Evolutionary conservation across 1,284 basidiomycete genomes (phyloP), one percentile per base, ranked within the genome.

Genomic region (Blastosporella zonata): DNA sequence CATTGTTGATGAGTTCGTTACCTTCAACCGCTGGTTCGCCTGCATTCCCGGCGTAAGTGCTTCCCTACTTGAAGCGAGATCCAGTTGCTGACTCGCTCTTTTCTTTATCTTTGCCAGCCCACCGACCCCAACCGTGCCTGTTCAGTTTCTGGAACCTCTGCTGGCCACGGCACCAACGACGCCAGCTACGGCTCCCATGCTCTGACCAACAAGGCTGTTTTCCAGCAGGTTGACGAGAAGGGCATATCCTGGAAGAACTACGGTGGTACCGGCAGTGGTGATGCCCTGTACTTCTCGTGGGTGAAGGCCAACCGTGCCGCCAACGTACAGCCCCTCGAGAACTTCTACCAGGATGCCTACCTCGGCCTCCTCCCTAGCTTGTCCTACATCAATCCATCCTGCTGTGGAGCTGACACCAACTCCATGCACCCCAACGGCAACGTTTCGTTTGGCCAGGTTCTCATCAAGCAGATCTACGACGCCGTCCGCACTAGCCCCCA

Each of bases 121-220:
- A 45, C 69, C 55, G 50, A 70, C 60, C 43, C 52, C 10, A 61
- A 61, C 48, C 52, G 60, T 25, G 47, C 51, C 6, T 56, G 52
- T 22, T 46, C 55, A 7, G 46, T 54, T 28, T 53, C 60, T n/a
- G 58, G 60, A 20, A 57, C 60, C 8, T 60, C 60, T 2, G 57
- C 47, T 36, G 60, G 60, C 1, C 60, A 61, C 37, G 60, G 60
- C 27, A 36, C n/a, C 29, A 61, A 61, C 49, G 60, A 61, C 49
- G 36, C 41, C 25, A 13, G 6, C 28, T 61, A 57, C 44, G 36
- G 38, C 8, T 50, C 40, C 37, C 47, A 52, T 17, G 39, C 13
- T 8, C 28, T 61, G 1, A 36, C 43, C 15, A 29, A 45, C 35
- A 50, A 50, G 42, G 55, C 51, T 46, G 59, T 61, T 44, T 61